These are phyloP conservation scores for Ogataea pilisensis DNA, from an alignment of 805 yeast species.

Conservation along the genomic window DNA sequence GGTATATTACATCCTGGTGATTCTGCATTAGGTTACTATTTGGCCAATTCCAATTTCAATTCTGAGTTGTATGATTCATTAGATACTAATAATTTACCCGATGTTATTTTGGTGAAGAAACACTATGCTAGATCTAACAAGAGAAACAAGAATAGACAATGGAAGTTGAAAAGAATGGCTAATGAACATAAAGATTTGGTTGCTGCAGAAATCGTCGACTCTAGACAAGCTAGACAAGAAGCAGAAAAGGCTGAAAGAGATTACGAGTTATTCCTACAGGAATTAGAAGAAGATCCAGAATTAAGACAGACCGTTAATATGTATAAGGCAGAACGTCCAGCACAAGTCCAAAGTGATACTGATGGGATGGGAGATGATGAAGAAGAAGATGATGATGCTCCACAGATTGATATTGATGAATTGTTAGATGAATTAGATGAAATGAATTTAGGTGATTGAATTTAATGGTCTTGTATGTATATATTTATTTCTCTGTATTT, in stretches of 20 bases:
- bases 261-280: constrained; percentile 93
- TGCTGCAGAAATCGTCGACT: constrained; percentile 49
- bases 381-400: constrained; percentile 75
- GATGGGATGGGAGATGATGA: constrained; percentile 43
- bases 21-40: constrained; percentile 85
- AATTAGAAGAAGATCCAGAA: constrained; percentile 94
- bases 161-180: constrained; percentile 98
- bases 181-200: constrained; percentile 87
- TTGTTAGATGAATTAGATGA: constrained; percentile 92
- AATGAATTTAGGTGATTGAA: constrained; percentile 70
- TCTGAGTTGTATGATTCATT: constrained; percentile 76
- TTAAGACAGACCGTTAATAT: constrained; percentile 85
- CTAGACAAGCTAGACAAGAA: constrained; percentile 80
- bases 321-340: constrained; percentile 58
- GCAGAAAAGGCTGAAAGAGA: constrained; percentile 90
- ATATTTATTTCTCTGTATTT: too few species aligned
- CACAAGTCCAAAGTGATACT: constrained; percentile 35
- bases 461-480: not conserved
- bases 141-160: constrained; percentile 72
- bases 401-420: constrained; percentile 86
- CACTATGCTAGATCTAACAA: constrained; percentile 75
- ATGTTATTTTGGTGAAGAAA: constrained; percentile 85
- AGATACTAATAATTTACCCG: constrained; percentile 65
- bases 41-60: constrained; percentile 83
- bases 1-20: constrained; percentile 96